Conservation (phyloP, 1,284 basidiomycete genomes). For the Rhodotorula sp. region DNA sequence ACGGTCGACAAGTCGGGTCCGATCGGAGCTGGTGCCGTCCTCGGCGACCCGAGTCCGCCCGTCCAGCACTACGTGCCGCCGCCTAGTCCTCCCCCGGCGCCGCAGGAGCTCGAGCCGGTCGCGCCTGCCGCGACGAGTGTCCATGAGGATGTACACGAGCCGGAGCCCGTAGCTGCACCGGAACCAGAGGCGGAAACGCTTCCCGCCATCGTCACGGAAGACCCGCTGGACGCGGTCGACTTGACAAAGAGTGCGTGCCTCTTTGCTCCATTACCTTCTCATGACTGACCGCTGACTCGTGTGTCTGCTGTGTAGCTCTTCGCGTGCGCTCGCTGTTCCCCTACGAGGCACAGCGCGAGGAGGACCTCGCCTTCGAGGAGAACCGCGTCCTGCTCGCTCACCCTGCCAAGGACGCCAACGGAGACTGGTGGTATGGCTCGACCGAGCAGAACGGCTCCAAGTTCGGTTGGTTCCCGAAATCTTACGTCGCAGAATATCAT, state of each 20-base stretch:
- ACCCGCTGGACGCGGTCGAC: conserved; percentile 75
- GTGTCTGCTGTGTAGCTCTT: conserved; percentile 55
- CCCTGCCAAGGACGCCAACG: conserved; percentile 70
- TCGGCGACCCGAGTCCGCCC: conserved; percentile 68
- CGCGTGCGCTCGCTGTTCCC: conserved; percentile 71
- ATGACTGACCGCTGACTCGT: neutral
- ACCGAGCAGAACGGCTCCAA: conserved; percentile 63
- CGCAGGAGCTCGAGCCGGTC: neutral
- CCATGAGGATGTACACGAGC: conserved; percentile 1
- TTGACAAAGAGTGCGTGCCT: conserved; percentile 54
- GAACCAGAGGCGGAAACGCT: conserved; percentile 55
- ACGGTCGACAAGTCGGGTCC: conserved; percentile 81
- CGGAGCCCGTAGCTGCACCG: conserved; percentile 51
- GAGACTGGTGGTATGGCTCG: conserved; percentile 84
- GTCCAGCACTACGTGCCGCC: conserved; percentile 60
- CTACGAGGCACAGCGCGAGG: conserved; percentile 77
- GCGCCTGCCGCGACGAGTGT: neutral
- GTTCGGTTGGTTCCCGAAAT: conserved; percentile 81
- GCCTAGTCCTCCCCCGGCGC: conserved; percentile 13
- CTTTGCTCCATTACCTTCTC: conserved; percentile 16
- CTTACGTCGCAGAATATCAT: conserved; percentile 73
- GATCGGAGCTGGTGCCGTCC: conserved; percentile 71
- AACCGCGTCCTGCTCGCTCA: conserved; percentile 76
- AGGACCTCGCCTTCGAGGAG: conserved; percentile 81
- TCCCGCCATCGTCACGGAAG: conserved; percentile 53